phyloP scores from a whole-genome alignment of 768 basidiomycete species.

The Saitozyma sp. region DNA sequence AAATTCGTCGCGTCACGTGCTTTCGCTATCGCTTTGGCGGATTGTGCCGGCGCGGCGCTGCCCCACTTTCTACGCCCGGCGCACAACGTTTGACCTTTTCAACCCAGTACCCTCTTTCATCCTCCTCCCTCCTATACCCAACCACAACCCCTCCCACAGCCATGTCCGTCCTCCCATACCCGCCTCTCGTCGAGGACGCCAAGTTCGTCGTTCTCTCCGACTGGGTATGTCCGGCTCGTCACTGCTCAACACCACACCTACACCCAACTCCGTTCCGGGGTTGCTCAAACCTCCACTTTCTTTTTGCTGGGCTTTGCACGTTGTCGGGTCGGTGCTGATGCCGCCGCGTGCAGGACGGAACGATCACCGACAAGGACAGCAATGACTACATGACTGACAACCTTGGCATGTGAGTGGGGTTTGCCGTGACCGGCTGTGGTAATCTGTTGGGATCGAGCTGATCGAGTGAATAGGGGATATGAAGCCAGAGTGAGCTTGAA shows the following conservation, averaged over 20 bases:
- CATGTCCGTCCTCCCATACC: conserved; percentile 65
- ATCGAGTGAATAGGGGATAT: conserved; percentile 10
- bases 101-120: too few relatives aligned
- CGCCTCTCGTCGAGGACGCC: conserved; percentile 74
- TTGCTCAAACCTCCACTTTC: not conserved
- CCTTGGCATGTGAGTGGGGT: conserved; percentile 62
- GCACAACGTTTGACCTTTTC: too few relatives aligned
- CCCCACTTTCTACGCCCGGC: too few relatives aligned
- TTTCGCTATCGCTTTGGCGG: too few relatives aligned
- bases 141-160: not conserved
- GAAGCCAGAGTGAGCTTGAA: conserved; percentile 10
- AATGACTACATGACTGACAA: conserved; percentile 94
- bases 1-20: too few relatives aligned
- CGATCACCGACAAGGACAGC: conserved; percentile 87
- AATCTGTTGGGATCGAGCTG: not conserved
- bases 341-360: conserved; percentile 56
- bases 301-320: too few relatives aligned
- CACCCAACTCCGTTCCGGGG: conserved; percentile 23
- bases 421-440: not conserved
- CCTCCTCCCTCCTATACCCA: not conserved
- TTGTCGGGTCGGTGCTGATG: too few relatives aligned
- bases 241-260: too few relatives aligned
- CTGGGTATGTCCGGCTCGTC: conserved; percentile 62
- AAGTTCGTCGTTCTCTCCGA: conserved; percentile 84
- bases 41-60: too few relatives aligned